Conservation (phyloP, 1,284 basidiomycete genomes). For the Coriolopsis trogii region DNA sequence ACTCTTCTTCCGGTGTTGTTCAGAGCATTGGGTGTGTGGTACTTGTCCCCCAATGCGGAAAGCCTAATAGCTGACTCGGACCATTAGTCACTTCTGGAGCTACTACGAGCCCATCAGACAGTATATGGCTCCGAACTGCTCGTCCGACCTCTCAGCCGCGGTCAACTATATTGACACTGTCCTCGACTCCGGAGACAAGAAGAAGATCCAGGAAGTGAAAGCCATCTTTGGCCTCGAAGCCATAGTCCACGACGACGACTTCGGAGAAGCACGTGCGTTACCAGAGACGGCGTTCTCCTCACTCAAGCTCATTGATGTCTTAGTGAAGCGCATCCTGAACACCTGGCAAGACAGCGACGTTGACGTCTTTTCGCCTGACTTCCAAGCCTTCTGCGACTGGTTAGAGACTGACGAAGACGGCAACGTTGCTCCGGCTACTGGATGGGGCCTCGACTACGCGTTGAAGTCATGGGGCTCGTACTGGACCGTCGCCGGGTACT, state of each 20-base stretch:
- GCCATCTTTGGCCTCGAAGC: conserved; percentile 56
- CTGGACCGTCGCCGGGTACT: conserved; percentile 50
- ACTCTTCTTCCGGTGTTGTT: not conserved
- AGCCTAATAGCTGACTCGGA: not conserved
- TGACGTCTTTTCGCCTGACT: conserved; percentile 34
- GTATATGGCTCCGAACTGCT: conserved; percentile 73
- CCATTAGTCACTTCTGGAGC: conserved; percentile 59
- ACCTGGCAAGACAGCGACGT: conserved; percentile 55
- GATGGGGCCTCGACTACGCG: conserved; percentile 68
- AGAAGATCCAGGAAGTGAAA: conserved; percentile 54
- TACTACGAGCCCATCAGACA: conserved; percentile 71
- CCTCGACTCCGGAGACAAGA: conserved; percentile 44
- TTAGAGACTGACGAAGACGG: conserved; percentile 70
- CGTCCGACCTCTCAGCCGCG: conserved; percentile 64
- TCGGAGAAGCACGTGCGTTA: conserved; percentile 55
- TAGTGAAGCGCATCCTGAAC: conserved; percentile 53
- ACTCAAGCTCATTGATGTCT: conserved; percentile 12
- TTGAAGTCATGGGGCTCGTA: conserved; percentile 61
- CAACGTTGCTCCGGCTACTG: conserved; percentile 49
- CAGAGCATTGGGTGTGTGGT: not conserved
- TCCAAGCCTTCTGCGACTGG: conserved; percentile 72
- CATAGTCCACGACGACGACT: conserved; percentile 64
- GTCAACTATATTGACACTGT: conserved; percentile 61
- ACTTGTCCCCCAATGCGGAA: too few relatives aligned
- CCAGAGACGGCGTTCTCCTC: not conserved